A percentile compares a stretch with the other conserved stretches of the same genome.
These are phyloP conservation scores for Metarhizium robertsii DNA, from an alignment of 2,329 filamentous ascomycete species.

Conservation along the genomic window DNA sequence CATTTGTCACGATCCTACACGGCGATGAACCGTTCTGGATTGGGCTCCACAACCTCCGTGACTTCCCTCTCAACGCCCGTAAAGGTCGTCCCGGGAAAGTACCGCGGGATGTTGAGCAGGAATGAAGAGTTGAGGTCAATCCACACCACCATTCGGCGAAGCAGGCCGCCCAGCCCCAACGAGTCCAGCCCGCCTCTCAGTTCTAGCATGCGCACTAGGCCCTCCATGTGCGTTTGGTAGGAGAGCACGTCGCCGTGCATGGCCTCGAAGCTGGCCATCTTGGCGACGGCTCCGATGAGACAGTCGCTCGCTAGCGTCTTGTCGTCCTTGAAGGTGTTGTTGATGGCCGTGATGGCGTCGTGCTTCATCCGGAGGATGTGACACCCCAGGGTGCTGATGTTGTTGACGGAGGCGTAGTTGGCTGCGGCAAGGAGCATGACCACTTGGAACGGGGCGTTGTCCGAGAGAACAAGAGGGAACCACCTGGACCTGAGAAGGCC, in stretches of 20 bases:
- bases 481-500: slow-evolving; percentile 18
- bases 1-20: no score
- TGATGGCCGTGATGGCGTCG: slow-evolving; percentile 24
- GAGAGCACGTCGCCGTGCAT: slow-evolving; percentile 32
- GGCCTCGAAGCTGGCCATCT: slow-evolving; percentile 44
- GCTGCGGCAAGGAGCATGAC: slow-evolving; percentile 20
- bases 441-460: slow-evolving; percentile 15
- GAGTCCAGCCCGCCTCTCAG: slow-evolving; percentile 20
- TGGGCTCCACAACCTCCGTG: slow-evolving; percentile 17
- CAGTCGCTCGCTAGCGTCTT: slow-evolving; percentile 25
- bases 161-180: slow-evolving; percentile 17
- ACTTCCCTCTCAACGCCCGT: background rate
- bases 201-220: slow-evolving; percentile 30
- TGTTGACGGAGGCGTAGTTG: slow-evolving; percentile 14
- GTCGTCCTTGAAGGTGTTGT: slow-evolving; percentile 20
- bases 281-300: slow-evolving; percentile 36
- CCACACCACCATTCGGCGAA: slow-evolving; percentile 34
- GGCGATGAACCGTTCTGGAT: slow-evolving; percentile 21
- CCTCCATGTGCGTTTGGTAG: slow-evolving; percentile 38
- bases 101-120: slow-evolving; percentile 21
- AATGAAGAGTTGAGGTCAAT: slow-evolving; percentile 34
- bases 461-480: slow-evolving; percentile 18
- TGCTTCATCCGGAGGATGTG: slow-evolving; percentile 31
- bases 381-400: slow-evolving; percentile 5
- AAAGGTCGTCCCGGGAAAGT: slow-evolving; percentile 22